Evolutionary conservation across 441 rosid genomes (phyloP), one percentile per base, ranked within the genome.

Genomic region (Populus trichocarpa): DNA sequence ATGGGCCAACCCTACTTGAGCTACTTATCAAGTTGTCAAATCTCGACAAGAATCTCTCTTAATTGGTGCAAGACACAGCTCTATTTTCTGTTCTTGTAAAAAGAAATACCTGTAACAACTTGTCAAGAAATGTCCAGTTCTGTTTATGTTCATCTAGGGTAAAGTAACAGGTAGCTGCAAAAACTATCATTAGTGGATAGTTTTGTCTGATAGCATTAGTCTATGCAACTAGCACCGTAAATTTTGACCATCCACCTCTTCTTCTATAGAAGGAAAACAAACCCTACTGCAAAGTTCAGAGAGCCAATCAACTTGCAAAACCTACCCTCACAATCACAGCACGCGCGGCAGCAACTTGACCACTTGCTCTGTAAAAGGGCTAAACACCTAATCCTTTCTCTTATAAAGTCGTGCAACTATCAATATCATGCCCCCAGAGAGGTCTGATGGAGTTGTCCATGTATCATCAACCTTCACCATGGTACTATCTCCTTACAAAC

Each of bases 361-460:
- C 70, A 50, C 40, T 67, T 67, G 38, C 77, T 46, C 77, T 33
- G 26, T 25, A 18, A 28, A 32, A 72, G 36, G 22, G 73, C 18
- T 32, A 69, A 42, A n/a, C 65, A 67, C 7, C 26, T 18, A 0
- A 11, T n/a, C 25, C 36, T 32, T 18, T 35, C 5, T 65, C 40
- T 36, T 13, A 3, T 1, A 2, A 33, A 57, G 38, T 50, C 42
- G 16, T 10, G 42, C 14, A 16, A 4, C 32, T 6, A 22, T 12
- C 30, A 25, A 26, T 25, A 12, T 12, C 25, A 25, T 30, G n/a
- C 36, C 25, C 66, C 63, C 50, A 23, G 57, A 36, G 5, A 76
- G 20, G 28, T 12, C 69, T 36, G 16, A 38, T 90, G 95, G 93
- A 90, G 78, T 80, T 80, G 68, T 79, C 82, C n/a, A 75, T 79